phyloP scores from a whole-genome alignment of 140 eudicot genomes.

The Bidens hawaiensis region DNA sequence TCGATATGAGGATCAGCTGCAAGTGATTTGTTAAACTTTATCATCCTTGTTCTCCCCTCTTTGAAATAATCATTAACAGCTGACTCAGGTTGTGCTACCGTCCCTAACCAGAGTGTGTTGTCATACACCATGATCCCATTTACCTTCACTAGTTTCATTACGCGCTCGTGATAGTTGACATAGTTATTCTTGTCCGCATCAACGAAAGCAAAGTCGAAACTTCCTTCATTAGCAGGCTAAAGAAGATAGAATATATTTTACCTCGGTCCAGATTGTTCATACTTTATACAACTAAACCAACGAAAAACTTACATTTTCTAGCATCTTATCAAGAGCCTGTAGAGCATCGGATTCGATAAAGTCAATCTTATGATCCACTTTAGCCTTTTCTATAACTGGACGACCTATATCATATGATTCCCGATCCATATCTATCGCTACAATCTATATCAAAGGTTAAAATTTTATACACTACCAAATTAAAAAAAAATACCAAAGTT shows the following conservation, averaged over 20 bases:
- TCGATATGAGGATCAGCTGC: constrained; percentile 43
- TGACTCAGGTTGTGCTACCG: constrained; percentile 41
- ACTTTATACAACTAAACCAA: no score
- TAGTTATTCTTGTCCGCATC: constrained; percentile 64
- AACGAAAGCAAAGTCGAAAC: constrained; percentile 59
- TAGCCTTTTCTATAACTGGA: constrained; percentile 52
- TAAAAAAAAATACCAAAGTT: neutral
- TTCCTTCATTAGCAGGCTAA: constrained; percentile 42
- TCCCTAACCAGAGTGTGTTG: constrained; percentile 59
- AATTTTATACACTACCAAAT: neutral
- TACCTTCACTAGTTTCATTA: constrained; percentile 48
- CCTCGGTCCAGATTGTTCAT: no score
- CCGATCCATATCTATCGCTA: constrained; percentile 45
- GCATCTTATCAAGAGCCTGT: constrained; percentile 38
- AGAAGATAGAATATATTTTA: no score
- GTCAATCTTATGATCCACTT: constrained; percentile 62
- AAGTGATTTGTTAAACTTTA: constrained; percentile 30
- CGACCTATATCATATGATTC: constrained; percentile 50
- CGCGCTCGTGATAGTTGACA: constrained; percentile 47
- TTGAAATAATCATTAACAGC: constrained; percentile 5
- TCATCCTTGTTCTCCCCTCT: neutral
- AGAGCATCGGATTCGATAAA: constrained; percentile 42
- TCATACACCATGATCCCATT: constrained; percentile 55
- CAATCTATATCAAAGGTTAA: constrained; percentile 30
- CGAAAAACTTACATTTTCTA: constrained; percentile 31